A percentile compares a stretch with the other conserved stretches of the same genome.
phyloP scores from a whole-genome alignment of 352 stramenopile species.

The Globisporangium cederbergense region DNA sequence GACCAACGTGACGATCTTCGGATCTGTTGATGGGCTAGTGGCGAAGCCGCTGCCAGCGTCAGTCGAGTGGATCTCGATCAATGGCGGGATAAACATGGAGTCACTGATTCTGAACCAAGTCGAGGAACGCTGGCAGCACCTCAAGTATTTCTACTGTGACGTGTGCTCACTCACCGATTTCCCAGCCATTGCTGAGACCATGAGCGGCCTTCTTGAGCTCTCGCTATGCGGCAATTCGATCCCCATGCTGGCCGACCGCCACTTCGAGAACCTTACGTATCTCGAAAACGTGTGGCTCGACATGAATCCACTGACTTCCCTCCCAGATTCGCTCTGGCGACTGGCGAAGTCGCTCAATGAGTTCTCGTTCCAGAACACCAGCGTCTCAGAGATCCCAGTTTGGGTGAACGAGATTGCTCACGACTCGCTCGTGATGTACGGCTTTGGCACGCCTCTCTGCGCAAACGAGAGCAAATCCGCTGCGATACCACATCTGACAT shows the following conservation, averaged over 20 bases:
- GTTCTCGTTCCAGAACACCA: slow-evolving; percentile 7
- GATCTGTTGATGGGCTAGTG: not conserved
- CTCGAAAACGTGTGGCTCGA: slow-evolving; percentile 8
- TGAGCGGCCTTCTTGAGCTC: slow-evolving; percentile 5
- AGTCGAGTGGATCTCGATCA: not conserved
- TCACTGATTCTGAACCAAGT: not conserved
- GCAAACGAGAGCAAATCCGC: not conserved
- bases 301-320: not conserved
- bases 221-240: not conserved
- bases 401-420: not conserved
- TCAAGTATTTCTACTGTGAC: slow-evolving; percentile 6
- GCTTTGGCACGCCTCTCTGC: slow-evolving; percentile 4
- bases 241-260: not conserved
- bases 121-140: not conserved
- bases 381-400: not conserved
- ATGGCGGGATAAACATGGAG: not conserved
- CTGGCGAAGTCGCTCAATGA: not conserved
- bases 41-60: not conserved
- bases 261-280: not conserved
- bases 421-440: not conserved
- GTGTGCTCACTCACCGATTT: not conserved
- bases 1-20: not conserved
- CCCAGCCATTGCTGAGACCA: not conserved
- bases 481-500: not conserved
- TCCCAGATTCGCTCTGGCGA: slow-evolving; percentile 7